Conservation (phyloP, 441 rosid genomes). For the Erodium trifolium region DNA sequence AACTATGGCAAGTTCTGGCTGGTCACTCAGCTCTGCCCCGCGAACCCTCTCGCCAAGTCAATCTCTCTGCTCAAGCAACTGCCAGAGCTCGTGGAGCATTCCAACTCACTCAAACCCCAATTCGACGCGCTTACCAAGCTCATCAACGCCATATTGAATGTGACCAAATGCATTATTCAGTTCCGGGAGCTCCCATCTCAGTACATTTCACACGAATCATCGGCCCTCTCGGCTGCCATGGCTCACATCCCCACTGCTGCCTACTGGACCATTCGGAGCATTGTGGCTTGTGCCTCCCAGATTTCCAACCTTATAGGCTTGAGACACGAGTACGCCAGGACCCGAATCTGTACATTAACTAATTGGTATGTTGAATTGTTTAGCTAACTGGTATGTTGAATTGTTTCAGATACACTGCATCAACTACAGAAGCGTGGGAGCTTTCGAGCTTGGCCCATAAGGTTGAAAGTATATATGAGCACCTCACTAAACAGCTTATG, state of each 20-base stretch:
- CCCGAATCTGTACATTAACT: background rate
- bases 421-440: slow-evolving; percentile 31
- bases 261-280: slow-evolving; percentile 40
- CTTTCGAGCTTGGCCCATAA: slow-evolving; percentile 32
- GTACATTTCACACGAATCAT: slow-evolving; percentile 23
- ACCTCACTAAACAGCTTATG: slow-evolving; percentile 23
- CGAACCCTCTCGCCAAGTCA: slow-evolving; percentile 27
- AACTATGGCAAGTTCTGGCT: slow-evolving; percentile 37
- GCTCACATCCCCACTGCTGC: slow-evolving; percentile 33
- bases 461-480: slow-evolving; percentile 27
- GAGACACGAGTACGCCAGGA: slow-evolving; percentile 30
- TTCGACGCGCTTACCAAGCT: slow-evolving; percentile 33
- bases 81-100: slow-evolving; percentile 27
- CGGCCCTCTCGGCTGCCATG: slow-evolving; percentile 26
- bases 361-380: background rate
- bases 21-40: slow-evolving; percentile 23
- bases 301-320: slow-evolving; percentile 26
- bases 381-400: background rate
- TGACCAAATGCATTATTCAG: slow-evolving; percentile 29
- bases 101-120: slow-evolving; percentile 28
- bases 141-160: slow-evolving; percentile 27
- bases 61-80: slow-evolving; percentile 37
- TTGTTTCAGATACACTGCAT: slow-evolving; percentile 22
- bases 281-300: slow-evolving; percentile 32
- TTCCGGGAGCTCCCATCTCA: slow-evolving; percentile 26